Base-by-base conservation (phyloP, 1,284 basidiomycete genomes). In the Moesziomyces parantarcticus region DNA sequence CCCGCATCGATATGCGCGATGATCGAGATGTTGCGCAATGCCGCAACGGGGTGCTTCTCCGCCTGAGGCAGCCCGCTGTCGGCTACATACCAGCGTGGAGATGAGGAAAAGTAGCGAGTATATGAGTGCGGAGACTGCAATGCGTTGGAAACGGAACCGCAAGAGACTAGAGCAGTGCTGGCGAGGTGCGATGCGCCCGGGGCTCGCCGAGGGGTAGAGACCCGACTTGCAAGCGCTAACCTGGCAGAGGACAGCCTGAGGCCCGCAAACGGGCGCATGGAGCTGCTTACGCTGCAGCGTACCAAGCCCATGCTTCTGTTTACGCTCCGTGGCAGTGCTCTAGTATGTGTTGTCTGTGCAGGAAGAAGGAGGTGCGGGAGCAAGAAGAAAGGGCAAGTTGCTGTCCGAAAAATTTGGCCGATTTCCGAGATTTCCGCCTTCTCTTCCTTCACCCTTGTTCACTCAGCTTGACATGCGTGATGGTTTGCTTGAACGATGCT, bases 1-100 rank as follows among this genome's bases (percentile, higher is more conserved):
- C 92, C 92, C 5, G 93, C 94, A 84, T 95, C 92, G 42, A 66
- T 69, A 52, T 67, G 74, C 20, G 69, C 51, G 43, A 76, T 64
- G 54, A 80, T 71, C 25, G 75, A 80, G 56, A 75, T 67, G 56
- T 72, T 77, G 48, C 81, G 78, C 1, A 80, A 51, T 1, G 47
- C 40, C 32, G 60, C 32, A 32, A 64, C 60, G 1, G 64, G 60
- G 25, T 68, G 64, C 25, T 42, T 61, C 42, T 73, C 70, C 3
- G 70, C 53, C 39, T 68, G 60, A 5, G 70, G 65, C 11, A 42
- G 3, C 0, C 34, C 1, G 10, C 39, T 4, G 3, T 57, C 53
- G 11, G 45, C 26, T 1, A 3, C 47, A 36, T 36, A 16, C 29
- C 36, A 54, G 5, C 10, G 23, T 5, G 49, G 16, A 5, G 67